Conservation (phyloP, 345 rosid species). For the Boechera stricta region DNA sequence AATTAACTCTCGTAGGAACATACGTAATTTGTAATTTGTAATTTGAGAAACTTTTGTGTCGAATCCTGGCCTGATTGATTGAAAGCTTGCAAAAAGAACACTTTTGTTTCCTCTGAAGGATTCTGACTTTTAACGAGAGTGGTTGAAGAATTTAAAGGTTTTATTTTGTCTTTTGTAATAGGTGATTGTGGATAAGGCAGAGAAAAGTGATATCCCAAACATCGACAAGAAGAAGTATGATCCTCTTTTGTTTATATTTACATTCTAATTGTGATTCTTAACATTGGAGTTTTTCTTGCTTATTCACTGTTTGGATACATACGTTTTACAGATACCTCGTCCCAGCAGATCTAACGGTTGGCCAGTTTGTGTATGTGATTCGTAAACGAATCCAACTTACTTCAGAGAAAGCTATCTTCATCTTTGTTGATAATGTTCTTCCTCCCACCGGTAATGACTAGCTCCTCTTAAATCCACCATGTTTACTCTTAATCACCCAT, state of each 20-base stretch:
- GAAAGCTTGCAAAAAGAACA: not conserved
- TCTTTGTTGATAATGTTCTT: conserved; percentile 55
- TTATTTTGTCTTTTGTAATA: conserved; percentile 13
- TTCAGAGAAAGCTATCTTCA: conserved; percentile 62
- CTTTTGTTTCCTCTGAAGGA: not conserved
- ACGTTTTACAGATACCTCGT: conserved; percentile 49
- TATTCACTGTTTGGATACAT: not conserved
- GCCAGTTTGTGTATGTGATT: conserved; percentile 58
- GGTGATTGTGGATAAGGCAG: conserved; percentile 44
- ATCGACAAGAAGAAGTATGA: conserved; percentile 42
- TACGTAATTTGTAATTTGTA: not conserved
- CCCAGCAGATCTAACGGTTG: conserved; percentile 59
- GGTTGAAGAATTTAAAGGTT: not conserved
- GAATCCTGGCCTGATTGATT: not conserved
- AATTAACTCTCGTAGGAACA: not conserved
- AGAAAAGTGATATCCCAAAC: conserved; percentile 28
- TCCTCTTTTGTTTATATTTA: not conserved
- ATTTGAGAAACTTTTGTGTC: not conserved
- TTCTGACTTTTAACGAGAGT: not conserved
- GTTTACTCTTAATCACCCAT: not conserved
- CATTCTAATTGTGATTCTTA: not conserved
- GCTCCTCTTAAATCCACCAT: not conserved
- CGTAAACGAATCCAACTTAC: conserved; percentile 60
- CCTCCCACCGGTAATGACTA: conserved; percentile 43
- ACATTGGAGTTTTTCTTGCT: not conserved